Conservation (phyloP, 164 flowering plant genomes). For the Aristolochia contorta region DNA sequence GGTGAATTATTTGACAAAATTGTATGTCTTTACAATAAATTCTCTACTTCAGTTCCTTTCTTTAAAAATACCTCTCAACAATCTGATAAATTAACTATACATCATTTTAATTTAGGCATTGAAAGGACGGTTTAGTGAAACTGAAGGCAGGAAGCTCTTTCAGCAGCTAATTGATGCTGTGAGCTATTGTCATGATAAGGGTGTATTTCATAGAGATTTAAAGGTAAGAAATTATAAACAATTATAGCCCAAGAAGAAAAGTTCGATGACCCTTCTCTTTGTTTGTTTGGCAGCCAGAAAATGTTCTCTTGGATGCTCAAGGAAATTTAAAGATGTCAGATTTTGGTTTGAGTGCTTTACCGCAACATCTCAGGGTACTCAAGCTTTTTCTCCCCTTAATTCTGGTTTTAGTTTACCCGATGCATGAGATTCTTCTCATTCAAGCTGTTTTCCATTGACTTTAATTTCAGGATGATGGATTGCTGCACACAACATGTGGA, state of each 20-base stretch:
- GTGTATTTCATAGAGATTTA: conserved; percentile 87
- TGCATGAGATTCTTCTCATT: neutral
- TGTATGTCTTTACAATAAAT: conserved; percentile 35
- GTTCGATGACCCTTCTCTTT: too few relatives aligned
- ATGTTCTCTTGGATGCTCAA: conserved; percentile 65
- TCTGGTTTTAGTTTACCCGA: neutral
- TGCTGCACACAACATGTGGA: conserved; percentile 94
- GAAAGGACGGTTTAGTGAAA: conserved; percentile 57
- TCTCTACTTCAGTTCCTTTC: neutral
- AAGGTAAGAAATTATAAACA: conserved; percentile 36
- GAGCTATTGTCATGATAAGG: conserved; percentile 81
- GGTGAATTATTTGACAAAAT: conserved; percentile 86
- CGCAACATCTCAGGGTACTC: conserved; percentile 80
- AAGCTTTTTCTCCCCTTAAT: neutral
- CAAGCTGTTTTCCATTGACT: neutral
- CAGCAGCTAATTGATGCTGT: conserved; percentile 88
- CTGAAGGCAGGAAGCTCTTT: conserved; percentile 64
- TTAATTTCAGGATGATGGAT: conserved; percentile 57
- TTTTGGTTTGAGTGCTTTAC: conserved; percentile 95
- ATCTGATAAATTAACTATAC: neutral
- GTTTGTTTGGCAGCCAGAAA: conserved; percentile 60
- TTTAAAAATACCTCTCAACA: neutral
- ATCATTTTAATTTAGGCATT: conserved; percentile 29
- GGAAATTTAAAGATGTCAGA: conserved; percentile 91
- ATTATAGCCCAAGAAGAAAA: too few relatives aligned